A percentile compares a stretch with the other conserved stretches of the same genome.
These are phyloP conservation scores for Russula foetens DNA, from an alignment of 768 basidiomycete species.

Conservation along the genomic window DNA sequence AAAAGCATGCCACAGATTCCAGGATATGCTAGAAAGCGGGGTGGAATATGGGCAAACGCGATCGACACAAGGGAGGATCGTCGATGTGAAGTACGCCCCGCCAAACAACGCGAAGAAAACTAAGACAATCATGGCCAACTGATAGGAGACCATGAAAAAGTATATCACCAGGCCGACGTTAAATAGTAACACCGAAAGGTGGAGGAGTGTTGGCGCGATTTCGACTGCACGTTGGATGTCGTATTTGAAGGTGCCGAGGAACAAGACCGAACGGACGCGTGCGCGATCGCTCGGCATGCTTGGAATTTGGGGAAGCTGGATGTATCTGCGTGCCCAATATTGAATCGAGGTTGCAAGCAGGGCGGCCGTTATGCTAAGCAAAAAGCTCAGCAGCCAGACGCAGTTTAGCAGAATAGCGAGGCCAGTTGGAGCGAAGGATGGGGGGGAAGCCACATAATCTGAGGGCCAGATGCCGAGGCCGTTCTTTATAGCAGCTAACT, in stretches of 20 bases:
- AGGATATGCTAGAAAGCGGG: conserved; percentile 9
- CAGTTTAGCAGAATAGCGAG: too few species aligned
- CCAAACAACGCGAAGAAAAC: neutral
- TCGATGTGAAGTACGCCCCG: conserved; percentile 1
- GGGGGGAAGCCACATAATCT: too few species aligned
- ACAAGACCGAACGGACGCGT: conserved; percentile 26
- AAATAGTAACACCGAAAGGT: conserved; percentile 17
- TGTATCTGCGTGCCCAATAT: conserved; percentile 14
- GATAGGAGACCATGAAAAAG: conserved; percentile 1
- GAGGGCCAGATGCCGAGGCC: too few species aligned
- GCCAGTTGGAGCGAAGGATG: too few species aligned
- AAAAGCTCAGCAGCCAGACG: conserved; percentile 14
- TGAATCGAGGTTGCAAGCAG: conserved; percentile 10
- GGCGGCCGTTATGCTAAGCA: conserved; percentile 9
- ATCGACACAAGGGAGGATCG: conserved; percentile 4
- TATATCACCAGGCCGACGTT: conserved; percentile 9
- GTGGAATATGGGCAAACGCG: conserved; percentile 15
- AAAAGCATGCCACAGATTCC: conserved; percentile 1
- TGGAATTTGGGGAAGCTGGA: conserved; percentile 23
- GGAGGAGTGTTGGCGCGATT: conserved; percentile 24
- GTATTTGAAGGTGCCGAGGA: conserved; percentile 7
- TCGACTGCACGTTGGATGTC: neutral
- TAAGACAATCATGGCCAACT: neutral
- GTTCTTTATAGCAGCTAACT: too few species aligned
- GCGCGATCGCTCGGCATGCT: conserved; percentile 27